Percentiles rank a stretch among this genome's conserved stretches.
These are phyloP conservation scores for Ophiostoma pallidulum DNA, from an alignment of 2,329 filamentous ascomycete genomes.

Conservation along the genomic window DNA sequence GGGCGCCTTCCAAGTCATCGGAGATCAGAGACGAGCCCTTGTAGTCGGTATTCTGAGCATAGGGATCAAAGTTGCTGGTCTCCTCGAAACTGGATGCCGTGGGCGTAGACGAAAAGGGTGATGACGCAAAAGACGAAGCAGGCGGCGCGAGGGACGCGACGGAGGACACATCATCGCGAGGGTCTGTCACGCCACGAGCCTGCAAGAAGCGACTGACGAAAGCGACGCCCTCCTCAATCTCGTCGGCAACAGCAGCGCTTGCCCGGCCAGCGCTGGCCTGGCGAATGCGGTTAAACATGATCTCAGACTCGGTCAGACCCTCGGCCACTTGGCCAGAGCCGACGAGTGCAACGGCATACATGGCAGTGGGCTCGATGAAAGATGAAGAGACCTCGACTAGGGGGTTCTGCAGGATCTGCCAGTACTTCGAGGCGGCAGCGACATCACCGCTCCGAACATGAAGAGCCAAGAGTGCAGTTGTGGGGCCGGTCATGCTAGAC, in stretches of 20 bases:
- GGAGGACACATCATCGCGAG: conserved; percentile 40
- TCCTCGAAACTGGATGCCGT: conserved; percentile 62
- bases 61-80: conserved; percentile 64
- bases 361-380: conserved; percentile 79
- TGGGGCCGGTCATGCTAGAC: conserved; percentile 14
- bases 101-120: conserved; percentile 44
- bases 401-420: conserved; percentile 60
- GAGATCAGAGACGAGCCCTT: conserved; percentile 86
- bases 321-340: conserved; percentile 77
- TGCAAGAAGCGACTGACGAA: conserved; percentile 54
- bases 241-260: conserved; percentile 55
- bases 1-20: conserved; percentile 74
- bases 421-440: conserved; percentile 66
- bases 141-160: conserved; percentile 29
- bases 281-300: conserved; percentile 80
- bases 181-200: conserved; percentile 43
- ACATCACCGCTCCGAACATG: conserved; percentile 77
- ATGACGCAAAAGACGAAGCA: conserved; percentile 39
- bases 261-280: conserved; percentile 36
- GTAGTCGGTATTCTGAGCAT: conserved; percentile 83
- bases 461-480: conserved; percentile 66
- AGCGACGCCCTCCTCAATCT: conserved; percentile 79
- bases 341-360: conserved; percentile 84
- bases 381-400: conserved; percentile 49
- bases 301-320: conserved; percentile 66